Conservation (phyloP, 495 filamentous ascomycete genomes). For the Aspergillus incahuasiensis region DNA sequence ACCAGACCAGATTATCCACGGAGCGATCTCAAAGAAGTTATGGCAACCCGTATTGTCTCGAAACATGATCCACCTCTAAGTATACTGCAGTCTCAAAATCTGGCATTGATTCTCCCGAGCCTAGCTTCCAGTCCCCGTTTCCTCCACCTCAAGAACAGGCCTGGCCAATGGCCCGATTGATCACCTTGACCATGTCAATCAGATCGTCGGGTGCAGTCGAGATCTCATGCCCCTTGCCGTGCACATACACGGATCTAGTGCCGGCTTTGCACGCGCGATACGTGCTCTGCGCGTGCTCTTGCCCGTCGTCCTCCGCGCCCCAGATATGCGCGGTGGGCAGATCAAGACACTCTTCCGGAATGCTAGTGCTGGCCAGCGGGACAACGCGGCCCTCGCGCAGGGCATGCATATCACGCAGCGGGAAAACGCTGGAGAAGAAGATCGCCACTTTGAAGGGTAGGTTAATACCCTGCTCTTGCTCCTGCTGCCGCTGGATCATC, state of each 20-base stretch:
- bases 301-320: slow-evolving; percentile 20
- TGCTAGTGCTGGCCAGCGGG: neutral
- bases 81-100: too few species aligned
- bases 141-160: neutral
- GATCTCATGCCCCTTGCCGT: slow-evolving; percentile 26
- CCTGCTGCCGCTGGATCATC: neutral
- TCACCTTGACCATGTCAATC: slow-evolving; percentile 10
- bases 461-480: neutral
- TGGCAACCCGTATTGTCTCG: too few species aligned
- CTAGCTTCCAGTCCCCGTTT: too few species aligned
- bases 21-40: too few species aligned
- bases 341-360: neutral
- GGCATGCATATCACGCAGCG: neutral
- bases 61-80: too few species aligned
- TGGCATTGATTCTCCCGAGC: too few species aligned
- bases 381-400: slow-evolving; percentile 1
- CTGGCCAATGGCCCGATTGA: slow-evolving; percentile 9
- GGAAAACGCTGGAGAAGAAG: slow-evolving; percentile 2
- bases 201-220: slow-evolving; percentile 13
- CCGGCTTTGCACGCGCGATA: slow-evolving; percentile 14
- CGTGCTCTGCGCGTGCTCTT: neutral
- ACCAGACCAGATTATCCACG: too few species aligned
- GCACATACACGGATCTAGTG: slow-evolving; percentile 18
- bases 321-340: slow-evolving; percentile 33
- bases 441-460: slow-evolving; percentile 15